Percentiles rank a stretch among this genome's conserved stretches.
phyloP scores from a whole-genome alignment of 176 grass and related monocot species.

The Carex cristatella region DNA sequence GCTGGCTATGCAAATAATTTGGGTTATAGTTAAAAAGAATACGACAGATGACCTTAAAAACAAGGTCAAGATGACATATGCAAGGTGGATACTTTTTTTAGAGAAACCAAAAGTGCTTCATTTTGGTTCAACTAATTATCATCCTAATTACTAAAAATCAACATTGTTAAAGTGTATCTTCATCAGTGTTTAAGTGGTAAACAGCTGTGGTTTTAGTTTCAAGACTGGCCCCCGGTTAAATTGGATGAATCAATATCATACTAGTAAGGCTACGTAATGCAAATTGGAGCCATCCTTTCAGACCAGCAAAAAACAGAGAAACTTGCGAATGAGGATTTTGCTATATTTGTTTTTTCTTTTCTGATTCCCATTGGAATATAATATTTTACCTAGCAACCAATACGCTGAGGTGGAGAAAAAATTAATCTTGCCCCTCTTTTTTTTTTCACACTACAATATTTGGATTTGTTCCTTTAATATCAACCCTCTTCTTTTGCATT shows the following conservation, averaged over 20 bases:
- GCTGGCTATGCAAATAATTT: not conserved
- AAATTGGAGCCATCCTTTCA: not conserved
- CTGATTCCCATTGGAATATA: not conserved
- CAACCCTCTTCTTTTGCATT: not conserved
- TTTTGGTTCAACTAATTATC: not conserved
- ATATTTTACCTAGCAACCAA: not conserved
- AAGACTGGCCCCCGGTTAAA: not conserved
- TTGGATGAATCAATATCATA: not conserved
- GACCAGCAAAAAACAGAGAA: not conserved
- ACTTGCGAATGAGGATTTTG: too few relatives aligned
- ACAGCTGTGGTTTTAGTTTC: not conserved
- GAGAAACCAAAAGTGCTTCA: not conserved
- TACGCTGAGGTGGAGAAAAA: not conserved
- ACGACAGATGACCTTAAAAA: not conserved
- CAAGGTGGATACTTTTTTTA: not conserved
- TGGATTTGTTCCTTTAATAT: not conserved
- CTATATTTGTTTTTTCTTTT: not conserved
- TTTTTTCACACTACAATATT: not conserved
- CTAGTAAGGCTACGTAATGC: not conserved
- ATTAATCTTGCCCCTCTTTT: not conserved
- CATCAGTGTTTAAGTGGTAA: not conserved
- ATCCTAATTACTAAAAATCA: not conserved
- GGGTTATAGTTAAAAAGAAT: not conserved
- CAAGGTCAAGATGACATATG: not conserved
- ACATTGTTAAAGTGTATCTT: not conserved